A percentile compares a stretch with the other conserved stretches of the same genome.
These are phyloP conservation scores for Bolboschoenus planiculmis DNA, from an alignment of 176 grass and related monocot genomes.

Conservation along the genomic window DNA sequence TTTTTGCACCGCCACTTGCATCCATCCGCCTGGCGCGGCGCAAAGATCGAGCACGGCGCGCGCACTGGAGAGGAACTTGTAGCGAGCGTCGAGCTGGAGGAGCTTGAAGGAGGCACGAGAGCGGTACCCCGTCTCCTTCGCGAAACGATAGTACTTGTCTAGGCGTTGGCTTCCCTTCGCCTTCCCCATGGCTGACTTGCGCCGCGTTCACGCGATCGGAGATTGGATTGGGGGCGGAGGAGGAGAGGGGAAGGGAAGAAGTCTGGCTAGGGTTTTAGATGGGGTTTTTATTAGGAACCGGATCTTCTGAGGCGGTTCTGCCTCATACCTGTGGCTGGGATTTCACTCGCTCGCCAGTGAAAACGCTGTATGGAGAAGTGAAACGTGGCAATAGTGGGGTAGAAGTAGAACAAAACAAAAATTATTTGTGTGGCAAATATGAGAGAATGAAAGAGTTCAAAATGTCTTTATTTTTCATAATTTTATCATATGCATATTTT, in stretches of 20 bases:
- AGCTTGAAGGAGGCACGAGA: slow-evolving; percentile 89
- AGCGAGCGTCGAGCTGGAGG: slow-evolving; percentile 82
- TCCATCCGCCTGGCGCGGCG: slow-evolving; percentile 85
- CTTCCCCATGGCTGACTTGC: slow-evolving; percentile 64
- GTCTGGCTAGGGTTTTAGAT: slow-evolving; percentile 7
- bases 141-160: slow-evolving; percentile 88
- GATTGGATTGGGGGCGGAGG: not conserved
- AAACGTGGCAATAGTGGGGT: too few species aligned
- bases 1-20: slow-evolving; percentile 77
- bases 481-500: too few species aligned
- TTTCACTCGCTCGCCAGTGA: too few species aligned
- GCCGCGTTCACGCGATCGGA: too few species aligned
- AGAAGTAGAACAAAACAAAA: too few species aligned
- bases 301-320: not conserved
- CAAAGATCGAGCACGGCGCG: slow-evolving; percentile 88
- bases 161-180: slow-evolving; percentile 84
- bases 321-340: too few species aligned
- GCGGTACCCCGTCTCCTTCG: slow-evolving; percentile 89
- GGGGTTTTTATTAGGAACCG: not conserved
- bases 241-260: too few species aligned
- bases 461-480: too few species aligned
- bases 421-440: too few species aligned
- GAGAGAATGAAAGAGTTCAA: too few species aligned
- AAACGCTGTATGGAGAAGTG: too few species aligned
- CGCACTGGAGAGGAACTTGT: slow-evolving; percentile 70